Evolutionary conservation across 2,329 filamentous ascomycete genomes (phyloP).

Genomic region (Penicillium occitanis): DNA sequence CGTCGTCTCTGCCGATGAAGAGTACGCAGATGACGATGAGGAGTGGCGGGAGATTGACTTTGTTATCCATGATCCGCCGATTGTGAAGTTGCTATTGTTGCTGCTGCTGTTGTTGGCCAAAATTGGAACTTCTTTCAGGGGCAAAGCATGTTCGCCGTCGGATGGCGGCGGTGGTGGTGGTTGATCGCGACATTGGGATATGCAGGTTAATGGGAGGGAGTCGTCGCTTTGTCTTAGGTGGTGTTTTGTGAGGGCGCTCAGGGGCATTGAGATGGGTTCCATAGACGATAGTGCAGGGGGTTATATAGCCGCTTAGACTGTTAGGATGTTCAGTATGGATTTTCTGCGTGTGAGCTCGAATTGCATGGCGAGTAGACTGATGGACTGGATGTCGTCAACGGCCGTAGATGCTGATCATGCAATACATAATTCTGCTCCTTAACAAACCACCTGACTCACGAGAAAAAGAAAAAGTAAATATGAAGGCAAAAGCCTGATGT

Average conservation of each 20-base stretch:
- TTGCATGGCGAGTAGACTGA: not conserved
- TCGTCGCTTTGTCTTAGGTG: not conserved
- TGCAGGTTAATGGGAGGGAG: not conserved
- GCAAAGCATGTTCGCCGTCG: not conserved
- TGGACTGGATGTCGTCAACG: not conserved
- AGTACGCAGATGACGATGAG: constrained; percentile 16
- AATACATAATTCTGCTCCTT: not conserved
- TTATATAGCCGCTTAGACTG: not conserved
- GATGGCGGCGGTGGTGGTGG: not conserved
- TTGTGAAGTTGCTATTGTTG: not conserved
- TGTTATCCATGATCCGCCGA: not conserved
- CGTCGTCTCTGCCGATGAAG: not conserved
- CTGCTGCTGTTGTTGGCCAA: not conserved
- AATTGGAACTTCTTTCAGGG: not conserved
- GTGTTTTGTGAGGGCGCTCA: not conserved
- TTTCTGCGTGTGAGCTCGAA: not conserved
- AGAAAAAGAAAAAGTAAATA: not conserved
- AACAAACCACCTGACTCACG: not conserved
- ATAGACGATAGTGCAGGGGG: not conserved
- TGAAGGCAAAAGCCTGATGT: constrained; percentile 21
- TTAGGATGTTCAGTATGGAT: not conserved
- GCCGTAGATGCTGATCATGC: not conserved
- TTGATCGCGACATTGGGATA: not conserved
- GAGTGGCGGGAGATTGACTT: not conserved
- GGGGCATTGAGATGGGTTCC: not conserved